A percentile compares a stretch with the other conserved stretches of the same genome.
These are phyloP conservation scores for Phytophthora constricta DNA, from an alignment of 352 stramenopile species.

Conservation along the genomic window DNA sequence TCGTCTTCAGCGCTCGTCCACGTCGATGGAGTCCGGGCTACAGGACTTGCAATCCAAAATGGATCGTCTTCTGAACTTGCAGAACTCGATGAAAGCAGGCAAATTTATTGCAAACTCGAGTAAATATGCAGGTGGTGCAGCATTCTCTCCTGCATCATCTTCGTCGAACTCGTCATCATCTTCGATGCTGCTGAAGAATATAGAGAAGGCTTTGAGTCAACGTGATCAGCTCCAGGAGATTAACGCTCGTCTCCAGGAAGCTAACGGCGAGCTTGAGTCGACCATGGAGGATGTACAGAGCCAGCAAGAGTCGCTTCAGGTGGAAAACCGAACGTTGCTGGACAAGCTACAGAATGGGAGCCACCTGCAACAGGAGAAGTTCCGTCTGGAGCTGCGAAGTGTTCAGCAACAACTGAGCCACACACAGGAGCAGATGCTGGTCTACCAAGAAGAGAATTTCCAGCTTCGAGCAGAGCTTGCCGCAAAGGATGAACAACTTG, in stretches of 20 bases:
- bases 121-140: conserved; percentile 23
- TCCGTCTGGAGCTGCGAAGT: conserved; percentile 63
- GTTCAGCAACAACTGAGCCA: conserved; percentile 71
- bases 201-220: conserved; percentile 77
- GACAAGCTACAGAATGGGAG: conserved; percentile 75
- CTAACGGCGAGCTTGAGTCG: conserved; percentile 58
- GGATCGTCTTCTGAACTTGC: conserved; percentile 72
- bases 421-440: conserved; percentile 73
- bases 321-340: conserved; percentile 71
- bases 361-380: conserved; percentile 76
- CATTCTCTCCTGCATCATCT: conserved; percentile 33
- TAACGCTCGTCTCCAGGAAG: conserved; percentile 55
- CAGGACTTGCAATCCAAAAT: conserved; percentile 84
- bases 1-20: conserved; percentile 76
- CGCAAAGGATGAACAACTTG: conserved; percentile 63
- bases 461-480: conserved; percentile 58
- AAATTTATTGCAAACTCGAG: conserved; percentile 50
- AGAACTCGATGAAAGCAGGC: conserved; percentile 52
- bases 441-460: conserved; percentile 76
- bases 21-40: conserved; percentile 77
- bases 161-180: conserved; percentile 46
- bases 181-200: conserved; percentile 65
- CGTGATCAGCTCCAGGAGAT: conserved; percentile 70
- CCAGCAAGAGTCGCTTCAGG: conserved; percentile 66
- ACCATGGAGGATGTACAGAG: conserved; percentile 64